phyloP scores from a whole-genome alignment of 75 land plant genomes.

The Picea glauca region DNA sequence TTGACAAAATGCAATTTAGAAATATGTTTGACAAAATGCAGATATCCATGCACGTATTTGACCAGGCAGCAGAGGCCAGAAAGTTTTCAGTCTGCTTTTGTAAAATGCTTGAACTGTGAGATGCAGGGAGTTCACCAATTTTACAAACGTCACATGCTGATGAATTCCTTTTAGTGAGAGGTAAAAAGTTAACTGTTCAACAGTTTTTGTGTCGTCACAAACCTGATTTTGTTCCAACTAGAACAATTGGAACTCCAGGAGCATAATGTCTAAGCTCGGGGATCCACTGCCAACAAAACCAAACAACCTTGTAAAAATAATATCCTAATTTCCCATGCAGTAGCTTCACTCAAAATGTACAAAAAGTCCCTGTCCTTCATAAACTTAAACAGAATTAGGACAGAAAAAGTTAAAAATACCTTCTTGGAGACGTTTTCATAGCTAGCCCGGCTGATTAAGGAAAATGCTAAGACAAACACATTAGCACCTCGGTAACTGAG shows the following conservation, averaged over 20 bases:
- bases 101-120: no score
- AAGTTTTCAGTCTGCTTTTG: no score
- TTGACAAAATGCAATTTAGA: neutral
- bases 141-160: no score
- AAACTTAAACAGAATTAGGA: no score
- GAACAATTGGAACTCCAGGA: constrained; percentile 74
- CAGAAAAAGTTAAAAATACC: constrained; percentile 14
- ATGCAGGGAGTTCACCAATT: no score
- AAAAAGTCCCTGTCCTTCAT: no score
- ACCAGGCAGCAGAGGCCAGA: neutral
- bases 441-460: constrained; percentile 66
- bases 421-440: constrained; percentile 66
- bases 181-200: no score
- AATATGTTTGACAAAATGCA: neutral
- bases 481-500: constrained; percentile 66
- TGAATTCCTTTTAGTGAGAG: no score
- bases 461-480: constrained; percentile 68
- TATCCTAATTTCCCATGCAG: no score
- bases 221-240: constrained; percentile 88
- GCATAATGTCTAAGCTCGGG: constrained; percentile 83
- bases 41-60: neutral
- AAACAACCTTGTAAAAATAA: no score
- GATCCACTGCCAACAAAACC: constrained; percentile 46
- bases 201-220: neutral
- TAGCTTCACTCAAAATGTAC: no score